These are phyloP conservation scores for Eucalyptus camaldulensis DNA, from an alignment of 345 rosid species.

Conservation along the genomic window DNA sequence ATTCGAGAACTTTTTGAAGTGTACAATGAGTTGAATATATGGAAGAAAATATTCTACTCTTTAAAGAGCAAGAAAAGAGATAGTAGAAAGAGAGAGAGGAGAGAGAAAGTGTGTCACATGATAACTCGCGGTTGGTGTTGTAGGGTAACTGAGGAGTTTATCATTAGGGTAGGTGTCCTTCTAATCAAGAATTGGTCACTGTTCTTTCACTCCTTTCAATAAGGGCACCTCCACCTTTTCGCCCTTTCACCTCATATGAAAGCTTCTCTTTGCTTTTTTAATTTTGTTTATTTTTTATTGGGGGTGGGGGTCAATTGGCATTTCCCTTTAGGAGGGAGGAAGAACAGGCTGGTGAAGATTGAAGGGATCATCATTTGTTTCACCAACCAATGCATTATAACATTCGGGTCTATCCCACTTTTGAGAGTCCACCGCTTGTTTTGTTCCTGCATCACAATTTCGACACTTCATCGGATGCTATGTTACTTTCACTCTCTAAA, in stretches of 20 bases:
- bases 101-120: neutral
- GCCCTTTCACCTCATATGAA: neutral
- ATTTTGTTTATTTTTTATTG: neutral
- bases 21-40: neutral
- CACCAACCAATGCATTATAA: slow-evolving; percentile 26
- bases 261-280: neutral
- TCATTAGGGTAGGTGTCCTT: slow-evolving; percentile 36
- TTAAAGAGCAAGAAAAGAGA: neutral
- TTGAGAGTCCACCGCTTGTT: neutral
- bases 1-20: neutral
- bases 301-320: neutral
- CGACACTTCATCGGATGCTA: neutral
- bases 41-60: neutral
- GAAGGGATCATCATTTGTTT: slow-evolving; percentile 18
- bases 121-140: slow-evolving; percentile 3
- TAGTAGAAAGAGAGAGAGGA: neutral
- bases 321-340: neutral
- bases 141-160: slow-evolving; percentile 10
- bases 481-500: neutral
- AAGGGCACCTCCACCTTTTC: neutral
- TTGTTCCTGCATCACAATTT: neutral
- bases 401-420: neutral
- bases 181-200: neutral
- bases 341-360: neutral
- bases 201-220: neutral